phyloP scores from a whole-genome alignment of 495 filamentous ascomycete genomes.

The Tetracladium setigerum region DNA sequence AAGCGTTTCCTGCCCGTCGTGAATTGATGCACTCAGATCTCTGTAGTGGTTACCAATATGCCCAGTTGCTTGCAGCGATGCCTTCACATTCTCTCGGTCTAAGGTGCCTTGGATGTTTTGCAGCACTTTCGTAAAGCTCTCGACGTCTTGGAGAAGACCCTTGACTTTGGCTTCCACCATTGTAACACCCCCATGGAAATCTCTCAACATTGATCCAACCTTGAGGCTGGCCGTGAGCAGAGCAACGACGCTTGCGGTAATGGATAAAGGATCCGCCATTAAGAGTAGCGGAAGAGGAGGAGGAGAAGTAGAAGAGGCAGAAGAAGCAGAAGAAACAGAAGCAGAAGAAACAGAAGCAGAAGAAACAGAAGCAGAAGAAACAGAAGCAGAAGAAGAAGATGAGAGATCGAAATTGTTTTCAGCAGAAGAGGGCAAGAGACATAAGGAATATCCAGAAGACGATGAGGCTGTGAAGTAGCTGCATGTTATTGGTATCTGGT shows the following conservation, averaged over 20 bases:
- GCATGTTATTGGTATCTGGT: too few relatives aligned
- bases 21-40: conserved; percentile 6
- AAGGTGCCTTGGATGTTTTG: conserved; percentile 11
- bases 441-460: too few relatives aligned
- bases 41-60: conserved; percentile 14
- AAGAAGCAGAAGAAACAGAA: too few relatives aligned
- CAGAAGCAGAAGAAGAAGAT: too few relatives aligned
- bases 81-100: conserved; percentile 4
- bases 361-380: too few relatives aligned
- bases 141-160: conserved; percentile 12
- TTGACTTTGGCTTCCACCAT: conserved; percentile 10
- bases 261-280: conserved; percentile 11
- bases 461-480: too few relatives aligned
- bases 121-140: conserved; percentile 12
- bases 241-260: conserved; percentile 4
- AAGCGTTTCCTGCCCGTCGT: conserved; percentile 12
- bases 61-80: conserved; percentile 6
- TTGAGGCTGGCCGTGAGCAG: conserved; percentile 3
- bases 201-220: conserved; percentile 5
- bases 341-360: too few relatives aligned
- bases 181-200: conserved; percentile 6
- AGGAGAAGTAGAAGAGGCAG: too few relatives aligned
- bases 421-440: too few relatives aligned
- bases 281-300: too few relatives aligned
- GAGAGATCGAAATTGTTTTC: too few relatives aligned